phyloP scores from a whole-genome alignment of 345 rosid species.

The Eucalyptus regnans region DNA sequence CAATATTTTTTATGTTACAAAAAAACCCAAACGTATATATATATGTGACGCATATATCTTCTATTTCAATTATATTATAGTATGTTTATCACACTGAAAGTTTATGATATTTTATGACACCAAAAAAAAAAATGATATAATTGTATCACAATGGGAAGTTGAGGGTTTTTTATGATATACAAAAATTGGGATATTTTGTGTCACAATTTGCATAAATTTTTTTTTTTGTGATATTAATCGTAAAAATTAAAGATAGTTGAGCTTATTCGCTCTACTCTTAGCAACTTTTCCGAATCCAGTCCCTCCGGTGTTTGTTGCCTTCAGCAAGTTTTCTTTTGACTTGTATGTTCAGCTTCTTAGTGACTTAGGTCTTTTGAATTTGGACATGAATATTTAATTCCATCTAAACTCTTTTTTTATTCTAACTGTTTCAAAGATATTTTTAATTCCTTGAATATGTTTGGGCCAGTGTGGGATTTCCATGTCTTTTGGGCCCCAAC shows the following conservation, averaged over 20 bases:
- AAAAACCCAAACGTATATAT: no score
- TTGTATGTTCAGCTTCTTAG: neutral
- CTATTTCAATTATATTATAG: no score
- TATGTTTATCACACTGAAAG: no score
- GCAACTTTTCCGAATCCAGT: neutral
- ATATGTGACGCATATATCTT: no score
- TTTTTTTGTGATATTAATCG: rapidly evolving
- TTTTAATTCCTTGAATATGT: neutral
- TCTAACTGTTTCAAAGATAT: neutral
- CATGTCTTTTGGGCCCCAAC: neutral
- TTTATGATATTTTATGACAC: no score
- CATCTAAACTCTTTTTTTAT: neutral
- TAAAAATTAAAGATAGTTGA: neutral
- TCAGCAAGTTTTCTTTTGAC: neutral
- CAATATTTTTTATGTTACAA: no score
- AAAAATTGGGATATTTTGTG: no score
- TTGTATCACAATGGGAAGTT: no score
- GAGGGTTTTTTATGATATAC: no score
- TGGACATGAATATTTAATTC: neutral
- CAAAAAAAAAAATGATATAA: no score
- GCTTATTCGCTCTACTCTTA: rapidly evolving
- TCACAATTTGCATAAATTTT: no score
- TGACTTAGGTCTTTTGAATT: neutral
- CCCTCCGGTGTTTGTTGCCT: neutral
- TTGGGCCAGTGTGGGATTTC: neutral